Conservation (phyloP, 768 basidiomycete genomes). For the Clitopilus hobsonii region DNA sequence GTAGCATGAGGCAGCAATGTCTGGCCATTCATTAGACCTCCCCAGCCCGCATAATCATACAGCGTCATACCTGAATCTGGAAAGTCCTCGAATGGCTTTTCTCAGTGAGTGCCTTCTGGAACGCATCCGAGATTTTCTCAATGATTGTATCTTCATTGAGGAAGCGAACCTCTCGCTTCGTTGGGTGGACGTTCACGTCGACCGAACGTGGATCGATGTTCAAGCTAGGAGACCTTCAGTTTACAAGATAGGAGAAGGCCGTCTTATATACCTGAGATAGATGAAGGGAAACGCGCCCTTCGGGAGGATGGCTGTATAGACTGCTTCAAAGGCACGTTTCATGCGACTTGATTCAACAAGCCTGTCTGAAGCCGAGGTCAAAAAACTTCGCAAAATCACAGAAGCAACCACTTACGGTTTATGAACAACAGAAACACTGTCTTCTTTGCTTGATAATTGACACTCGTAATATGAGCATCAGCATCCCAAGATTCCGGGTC, state of each 20-base stretch:
- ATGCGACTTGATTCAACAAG: constrained; percentile 86
- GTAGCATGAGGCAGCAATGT: constrained; percentile 57
- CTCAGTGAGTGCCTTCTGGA: constrained; percentile 61
- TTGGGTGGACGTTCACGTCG: constrained; percentile 97
- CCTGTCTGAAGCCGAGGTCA: constrained; percentile 54
- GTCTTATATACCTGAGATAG: constrained; percentile 74
- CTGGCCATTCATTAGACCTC: constrained; percentile 24
- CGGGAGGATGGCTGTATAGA: constrained; percentile 80
- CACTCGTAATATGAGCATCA: constrained; percentile 74
- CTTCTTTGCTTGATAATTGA: constrained; percentile 88
- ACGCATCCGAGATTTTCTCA: constrained; percentile 65
- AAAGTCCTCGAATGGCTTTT: constrained; percentile 66
- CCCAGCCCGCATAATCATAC: background rate
- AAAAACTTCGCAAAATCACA: background rate
- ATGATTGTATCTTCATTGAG: constrained; percentile 86
- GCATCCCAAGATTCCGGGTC: constrained; percentile 60
- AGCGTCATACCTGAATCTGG: constrained; percentile 58
- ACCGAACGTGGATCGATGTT: constrained; percentile 82
- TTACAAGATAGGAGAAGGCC: background rate
- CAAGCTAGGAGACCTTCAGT: constrained; percentile 40
- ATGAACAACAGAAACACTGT: constrained; percentile 87
- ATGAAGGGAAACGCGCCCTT: constrained; percentile 89
- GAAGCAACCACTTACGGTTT: constrained; percentile 60
- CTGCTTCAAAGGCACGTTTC: constrained; percentile 81
- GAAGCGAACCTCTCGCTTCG: constrained; percentile 95